Evolutionary conservation across 352 stramenopile species (phyloP).

Genomic region (Pythium sp.): DNA sequence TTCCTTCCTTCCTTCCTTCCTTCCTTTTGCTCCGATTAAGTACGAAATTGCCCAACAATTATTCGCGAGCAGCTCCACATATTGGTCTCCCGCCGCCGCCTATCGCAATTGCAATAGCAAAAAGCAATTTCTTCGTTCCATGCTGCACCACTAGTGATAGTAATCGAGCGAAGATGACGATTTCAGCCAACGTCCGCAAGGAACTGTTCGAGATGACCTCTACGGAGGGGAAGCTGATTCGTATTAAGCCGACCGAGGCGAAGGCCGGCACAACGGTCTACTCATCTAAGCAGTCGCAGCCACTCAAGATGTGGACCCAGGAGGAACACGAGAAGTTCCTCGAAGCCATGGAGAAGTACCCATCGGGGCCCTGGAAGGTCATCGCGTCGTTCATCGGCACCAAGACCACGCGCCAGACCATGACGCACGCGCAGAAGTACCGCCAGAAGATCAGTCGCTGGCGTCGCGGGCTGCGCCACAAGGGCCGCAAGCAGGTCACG

Average conservation of each 20-base stretch:
- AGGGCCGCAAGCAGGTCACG: conserved; percentile 63
- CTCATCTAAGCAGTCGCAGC: conserved; percentile 80
- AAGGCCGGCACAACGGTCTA: conserved; percentile 84
- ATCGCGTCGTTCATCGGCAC: conserved; percentile 81
- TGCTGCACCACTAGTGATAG: conserved; percentile 3
- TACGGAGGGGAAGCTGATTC: conserved; percentile 76
- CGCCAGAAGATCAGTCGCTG: conserved; percentile 83
- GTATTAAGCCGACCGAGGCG: conserved; percentile 80
- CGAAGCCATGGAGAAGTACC: conserved; percentile 85
- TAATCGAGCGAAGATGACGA: conserved; percentile 58
- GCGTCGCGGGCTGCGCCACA: conserved; percentile 73
- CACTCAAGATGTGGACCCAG: conserved; percentile 84
- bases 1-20: conserved; percentile 20
- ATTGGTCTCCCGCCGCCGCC: conserved; percentile 14
- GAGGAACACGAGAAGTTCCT: conserved; percentile 87
- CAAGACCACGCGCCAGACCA: conserved; percentile 93
- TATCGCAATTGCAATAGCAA: conserved; percentile 12
- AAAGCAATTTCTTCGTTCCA: conserved; percentile 21
- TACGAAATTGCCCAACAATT: conserved; percentile 35
- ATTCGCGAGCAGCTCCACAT: conserved; percentile 5
- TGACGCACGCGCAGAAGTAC: conserved; percentile 86
- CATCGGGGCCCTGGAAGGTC: conserved; percentile 75
- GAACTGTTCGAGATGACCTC: conserved; percentile 84
- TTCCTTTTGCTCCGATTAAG: conserved; percentile 34
- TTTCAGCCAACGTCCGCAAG: conserved; percentile 83